Percentiles rank a stretch among this genome's conserved stretches.
phyloP scores from a whole-genome alignment of 1,139 yeast genomes.

The Pichiaceae sp. region DNA sequence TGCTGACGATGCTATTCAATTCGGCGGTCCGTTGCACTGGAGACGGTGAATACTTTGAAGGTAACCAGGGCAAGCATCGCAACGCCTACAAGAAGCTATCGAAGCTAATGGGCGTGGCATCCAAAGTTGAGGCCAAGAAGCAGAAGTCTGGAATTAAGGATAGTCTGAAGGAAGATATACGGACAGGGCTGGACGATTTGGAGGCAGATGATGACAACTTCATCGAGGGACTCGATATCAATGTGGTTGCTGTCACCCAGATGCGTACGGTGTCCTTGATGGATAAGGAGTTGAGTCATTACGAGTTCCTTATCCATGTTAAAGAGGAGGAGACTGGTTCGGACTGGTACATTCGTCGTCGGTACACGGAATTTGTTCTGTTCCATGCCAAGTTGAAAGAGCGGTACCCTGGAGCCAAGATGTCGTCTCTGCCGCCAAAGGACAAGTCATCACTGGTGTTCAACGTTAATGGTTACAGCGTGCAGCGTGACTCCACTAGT shows the following conservation, averaged over 20 bases:
- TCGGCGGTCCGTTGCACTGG: conserved; percentile 63
- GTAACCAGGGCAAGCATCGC: conserved; percentile 22
- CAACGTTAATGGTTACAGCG: conserved; percentile 3
- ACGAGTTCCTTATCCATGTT: conserved; percentile 37
- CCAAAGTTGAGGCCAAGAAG: conserved; percentile 10
- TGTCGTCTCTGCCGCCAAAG: conserved; percentile 59
- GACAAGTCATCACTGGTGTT: conserved; percentile 31
- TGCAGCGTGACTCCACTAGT: conserved; percentile 5
- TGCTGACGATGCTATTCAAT: conserved; percentile 61
- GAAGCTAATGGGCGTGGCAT: conserved; percentile 32
- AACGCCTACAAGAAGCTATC: conserved; percentile 45
- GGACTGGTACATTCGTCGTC: conserved; percentile 44
- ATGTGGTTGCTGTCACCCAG: conserved; percentile 53
- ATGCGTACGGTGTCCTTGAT: conserved; percentile 13
- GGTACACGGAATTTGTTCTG: conserved; percentile 58
- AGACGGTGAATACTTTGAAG: conserved; percentile 41
- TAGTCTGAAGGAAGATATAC: conserved; percentile 4
- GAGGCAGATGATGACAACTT: conserved; percentile 25
- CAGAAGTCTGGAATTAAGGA: conserved; percentile 25
- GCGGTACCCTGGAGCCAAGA: conserved; percentile 60
- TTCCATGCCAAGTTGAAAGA: conserved; percentile 44
- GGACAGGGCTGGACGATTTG: neutral
- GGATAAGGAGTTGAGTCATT: conserved; percentile 18
- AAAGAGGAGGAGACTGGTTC: conserved; percentile 23
- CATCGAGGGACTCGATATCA: conserved; percentile 51